A percentile compares a stretch with the other conserved stretches of the same genome.
Conservation (phyloP, 805 yeast species). For the Nakazawaea wickerhamii region DNA sequence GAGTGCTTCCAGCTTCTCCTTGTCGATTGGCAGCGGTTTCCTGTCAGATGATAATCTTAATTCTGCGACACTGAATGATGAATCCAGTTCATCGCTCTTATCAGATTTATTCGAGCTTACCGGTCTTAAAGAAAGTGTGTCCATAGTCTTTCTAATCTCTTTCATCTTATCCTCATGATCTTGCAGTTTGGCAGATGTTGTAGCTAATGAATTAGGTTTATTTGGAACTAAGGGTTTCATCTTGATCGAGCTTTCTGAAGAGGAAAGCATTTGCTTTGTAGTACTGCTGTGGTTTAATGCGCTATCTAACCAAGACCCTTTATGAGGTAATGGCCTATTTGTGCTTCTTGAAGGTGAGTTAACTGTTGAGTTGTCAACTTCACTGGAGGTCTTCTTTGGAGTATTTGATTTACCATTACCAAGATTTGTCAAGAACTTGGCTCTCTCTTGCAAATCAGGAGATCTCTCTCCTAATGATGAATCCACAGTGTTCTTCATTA, state of each 20-base stretch:
- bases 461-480: constrained; percentile 15
- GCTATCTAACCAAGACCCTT: constrained; percentile 10
- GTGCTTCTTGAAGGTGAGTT: background rate
- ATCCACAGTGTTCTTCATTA: constrained; percentile 14
- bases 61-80: background rate
- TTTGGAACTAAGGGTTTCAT: constrained; percentile 11
- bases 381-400: background rate
- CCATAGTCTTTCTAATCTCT: background rate
- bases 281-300: constrained; percentile 5
- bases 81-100: background rate
- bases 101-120: background rate
- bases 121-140: background rate
- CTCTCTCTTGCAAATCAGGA: constrained; percentile 14
- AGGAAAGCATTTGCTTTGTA: background rate
- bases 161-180: background rate
- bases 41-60: background rate
- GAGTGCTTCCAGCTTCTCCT: constrained; percentile 14
- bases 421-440: constrained; percentile 9
- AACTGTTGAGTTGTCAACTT: background rate
- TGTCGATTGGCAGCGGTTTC: background rate
- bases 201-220: constrained; percentile 9
- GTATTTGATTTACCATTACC: background rate
- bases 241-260: constrained; percentile 4
- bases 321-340: constrained; percentile 2
- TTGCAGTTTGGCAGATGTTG: background rate